Evolutionary conservation across 768 basidiomycete species (phyloP), one percentile per base, ranked within the genome.

Genomic region (Antrodiella citrinella): DNA sequence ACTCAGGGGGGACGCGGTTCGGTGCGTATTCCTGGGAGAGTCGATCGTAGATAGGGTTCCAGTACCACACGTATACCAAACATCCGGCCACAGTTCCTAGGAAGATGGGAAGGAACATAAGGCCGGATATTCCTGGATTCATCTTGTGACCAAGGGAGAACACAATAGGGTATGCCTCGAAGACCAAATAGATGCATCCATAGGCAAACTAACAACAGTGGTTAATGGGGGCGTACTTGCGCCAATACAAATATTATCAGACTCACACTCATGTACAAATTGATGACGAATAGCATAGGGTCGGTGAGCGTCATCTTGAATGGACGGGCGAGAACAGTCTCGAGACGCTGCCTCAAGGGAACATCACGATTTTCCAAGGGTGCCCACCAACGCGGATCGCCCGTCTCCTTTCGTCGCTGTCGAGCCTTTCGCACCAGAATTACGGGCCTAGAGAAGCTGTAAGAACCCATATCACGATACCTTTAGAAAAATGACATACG

Each of bases 271-370:
- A 82, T 75, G 65, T 84, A 86, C 2, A 75, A 44, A 0, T 78
- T 80, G 24, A 81, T 65, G 0, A 76, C 73, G 7, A 85, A 64
- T n/a, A 86, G 63, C 70, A 86, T 84, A 0, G 82, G 81, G 61
- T 88, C 86, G n/a, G 62, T 68, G 53, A 79, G 72, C 21, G 88
- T 72, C 30, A 89, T 69, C 22, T 74, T 65, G 64, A 83, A 84
- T 0, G 86, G 86, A 15, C 76, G 71, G 20, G 71, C 72, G 19
- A 82, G 58, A 2, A 78, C 68, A 51, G 70, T 62, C 56, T 78
- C 74, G 1, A 74, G 38, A n/a, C 71, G 72, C 45, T 79, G 67
- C 11, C 64, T 52, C 30, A 77, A 51, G 1, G 68, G 64, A 44
- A 72, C 58, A 30, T 69, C 65, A 21, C 67, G 59, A 18, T 61